These are phyloP conservation scores for Copromyces sp. DNA, from an alignment of 495 filamentous ascomycete genomes.

Conservation along the genomic window DNA sequence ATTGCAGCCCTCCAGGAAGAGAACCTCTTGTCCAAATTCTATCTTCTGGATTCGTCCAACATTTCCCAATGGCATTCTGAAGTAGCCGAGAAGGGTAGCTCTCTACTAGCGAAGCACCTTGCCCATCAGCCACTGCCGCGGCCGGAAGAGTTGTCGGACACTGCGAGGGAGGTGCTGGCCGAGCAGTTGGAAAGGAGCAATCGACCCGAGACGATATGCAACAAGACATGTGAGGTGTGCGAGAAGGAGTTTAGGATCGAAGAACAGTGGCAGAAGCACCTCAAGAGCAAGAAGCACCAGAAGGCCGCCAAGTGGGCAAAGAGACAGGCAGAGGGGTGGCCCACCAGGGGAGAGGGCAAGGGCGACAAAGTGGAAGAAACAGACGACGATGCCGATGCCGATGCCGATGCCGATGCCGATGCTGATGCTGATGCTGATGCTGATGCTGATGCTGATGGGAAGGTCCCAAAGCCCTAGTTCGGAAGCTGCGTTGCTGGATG, in stretches of 20 bases:
- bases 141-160: slow-evolving; percentile 50
- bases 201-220: slow-evolving; percentile 35
- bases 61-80: slow-evolving; percentile 41
- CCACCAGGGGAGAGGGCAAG: neutral
- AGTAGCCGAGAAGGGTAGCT: slow-evolving; percentile 54
- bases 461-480: neutral
- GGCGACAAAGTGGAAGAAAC: neutral
- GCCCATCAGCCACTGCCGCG: slow-evolving; percentile 42
- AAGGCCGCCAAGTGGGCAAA: slow-evolving; percentile 13
- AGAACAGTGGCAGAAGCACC: slow-evolving; percentile 66
- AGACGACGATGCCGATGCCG: neutral
- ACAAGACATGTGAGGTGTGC: slow-evolving; percentile 63
- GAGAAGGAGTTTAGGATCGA: slow-evolving; percentile 55
- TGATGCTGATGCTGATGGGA: neutral
- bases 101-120: slow-evolving; percentile 53
- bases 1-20: slow-evolving; percentile 49
- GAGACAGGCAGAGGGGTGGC: slow-evolving; percentile 11
- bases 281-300: slow-evolving; percentile 54
- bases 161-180: slow-evolving; percentile 46
- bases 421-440: neutral
- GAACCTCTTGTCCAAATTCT: slow-evolving; percentile 46
- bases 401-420: no score
- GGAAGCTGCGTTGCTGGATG: neutral
- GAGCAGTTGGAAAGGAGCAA: slow-evolving; percentile 41
- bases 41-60: slow-evolving; percentile 66